Evolutionary conservation across 257 asterid genomes (phyloP).

Genomic region (Plantago elongata): DNA sequence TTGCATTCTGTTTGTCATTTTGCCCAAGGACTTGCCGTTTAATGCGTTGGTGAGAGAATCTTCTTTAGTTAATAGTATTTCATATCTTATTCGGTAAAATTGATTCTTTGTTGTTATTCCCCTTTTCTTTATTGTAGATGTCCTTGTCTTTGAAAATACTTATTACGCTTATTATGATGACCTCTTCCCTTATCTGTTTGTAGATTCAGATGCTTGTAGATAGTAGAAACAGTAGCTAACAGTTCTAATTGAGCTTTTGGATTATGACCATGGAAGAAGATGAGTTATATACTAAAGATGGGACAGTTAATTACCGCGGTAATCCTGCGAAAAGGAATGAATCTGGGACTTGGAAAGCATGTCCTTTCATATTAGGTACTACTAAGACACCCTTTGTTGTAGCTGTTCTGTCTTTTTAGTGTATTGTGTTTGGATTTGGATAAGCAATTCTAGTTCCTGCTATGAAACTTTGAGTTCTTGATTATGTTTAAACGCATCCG

Average conservation of each 20-base stretch:
- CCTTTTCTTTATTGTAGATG: not conserved
- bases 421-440: not conserved
- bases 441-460: not conserved
- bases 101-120: not conserved
- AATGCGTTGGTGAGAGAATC: not conserved
- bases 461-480: too few species aligned
- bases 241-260: not conserved
- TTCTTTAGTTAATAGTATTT: not conserved
- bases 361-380: slow-evolving; percentile 45
- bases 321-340: slow-evolving; percentile 41
- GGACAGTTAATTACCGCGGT: slow-evolving; percentile 35
- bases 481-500: too few species aligned
- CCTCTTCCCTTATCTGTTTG: not conserved
- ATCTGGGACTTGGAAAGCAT: slow-evolving; percentile 54
- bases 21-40: not conserved
- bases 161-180: not conserved
- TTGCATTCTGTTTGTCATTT: not conserved
- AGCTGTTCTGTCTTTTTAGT: not conserved
- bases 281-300: slow-evolving; percentile 38
- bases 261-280: slow-evolving; percentile 20
- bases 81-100: not conserved
- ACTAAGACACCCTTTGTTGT: not conserved
- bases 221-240: not conserved
- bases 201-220: not conserved
- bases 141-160: not conserved